These are phyloP conservation scores for Populus tomentosa DNA, from an alignment of 441 rosid genomes.

Conservation along the genomic window DNA sequence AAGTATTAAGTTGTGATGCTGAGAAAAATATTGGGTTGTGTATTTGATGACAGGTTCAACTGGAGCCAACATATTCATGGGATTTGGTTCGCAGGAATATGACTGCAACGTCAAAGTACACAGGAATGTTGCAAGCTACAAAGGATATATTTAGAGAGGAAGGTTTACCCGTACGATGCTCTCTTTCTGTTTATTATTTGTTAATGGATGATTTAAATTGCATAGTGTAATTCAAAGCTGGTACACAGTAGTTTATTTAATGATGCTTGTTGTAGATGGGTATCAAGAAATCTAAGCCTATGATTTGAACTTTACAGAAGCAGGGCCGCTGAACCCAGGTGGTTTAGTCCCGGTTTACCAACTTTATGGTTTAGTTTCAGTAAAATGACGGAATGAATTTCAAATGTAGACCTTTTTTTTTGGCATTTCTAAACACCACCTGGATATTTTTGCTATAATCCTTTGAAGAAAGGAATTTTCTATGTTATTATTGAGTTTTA, in stretches of 20 bases:
- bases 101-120: constrained; percentile 62
- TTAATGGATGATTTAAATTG: constrained; percentile 3
- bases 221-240: neutral
- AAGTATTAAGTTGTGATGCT: neutral
- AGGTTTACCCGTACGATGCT: constrained; percentile 66
- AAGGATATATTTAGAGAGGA: constrained; percentile 90
- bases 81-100: constrained; percentile 45
- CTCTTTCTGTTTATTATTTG: neutral
- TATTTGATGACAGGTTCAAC: constrained; percentile 62
- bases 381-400: neutral
- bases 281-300: neutral
- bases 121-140: constrained; percentile 83
- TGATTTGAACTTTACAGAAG: neutral
- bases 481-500: neutral
- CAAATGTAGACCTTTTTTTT: neutral
- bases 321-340: neutral
- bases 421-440: neutral
- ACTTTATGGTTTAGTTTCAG: neutral
- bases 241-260: neutral
- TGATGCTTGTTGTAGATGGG: too few relatives aligned
- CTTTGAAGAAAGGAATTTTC: neutral
- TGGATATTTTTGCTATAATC: neutral
- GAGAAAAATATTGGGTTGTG: constrained; percentile 28
- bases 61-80: constrained; percentile 93
- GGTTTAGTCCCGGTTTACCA: neutral